Base-by-base conservation (phyloP, 2,329 filamentous ascomycete species). In the Immersiporthe knoxdaviesiana region DNA sequence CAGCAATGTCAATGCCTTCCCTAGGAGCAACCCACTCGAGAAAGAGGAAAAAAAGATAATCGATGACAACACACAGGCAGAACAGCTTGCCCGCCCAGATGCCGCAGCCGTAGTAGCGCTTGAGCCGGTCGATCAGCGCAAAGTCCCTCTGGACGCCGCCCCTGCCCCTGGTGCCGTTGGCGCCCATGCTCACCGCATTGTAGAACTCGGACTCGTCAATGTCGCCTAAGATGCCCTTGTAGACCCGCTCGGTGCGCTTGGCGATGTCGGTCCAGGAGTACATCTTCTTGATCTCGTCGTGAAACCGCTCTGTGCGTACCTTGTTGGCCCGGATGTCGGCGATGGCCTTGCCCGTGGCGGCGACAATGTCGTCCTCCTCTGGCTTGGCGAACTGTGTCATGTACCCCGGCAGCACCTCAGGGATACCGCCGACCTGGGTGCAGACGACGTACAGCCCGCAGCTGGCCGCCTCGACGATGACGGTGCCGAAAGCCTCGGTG, bases 31-130 rank as follows among this genome's bases (percentile, higher is more conserved):
- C 92, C 80, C 97, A 88, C 79, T 99, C 96, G 66, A 97, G 84
- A 63, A 97, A 88, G 62, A 97, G 84, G 75, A 94, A 97, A 65
- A 99, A 86, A 63, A 99, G 81, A 75, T 97, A 99, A 79, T 99
- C 96, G 65, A 99, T 91, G 68, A 98, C 90, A 14, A 94, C 94
- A 73, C 95, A 97, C 1, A 99, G 84, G 76, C 96, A 97, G 76
- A 99, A 99, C 11, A 99, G 84, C 81, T 99, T 99, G 47, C 96
- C 96, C 0, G 96, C 96, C 96, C 96, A 99, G 63, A 98, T 95
- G 44, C 96, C 96, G 77, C 97, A 99, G 11, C 96, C 96, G 76
- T 97, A 99, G 80, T 99, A 99, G 70, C 96, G 85, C 81, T 99
- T 99, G 27, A 99, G 82, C 27, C 96, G 88, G 78, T 99, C 96